phyloP scores from a whole-genome alignment of 768 basidiomycete genomes.

The Amanita jacksonii region DNA sequence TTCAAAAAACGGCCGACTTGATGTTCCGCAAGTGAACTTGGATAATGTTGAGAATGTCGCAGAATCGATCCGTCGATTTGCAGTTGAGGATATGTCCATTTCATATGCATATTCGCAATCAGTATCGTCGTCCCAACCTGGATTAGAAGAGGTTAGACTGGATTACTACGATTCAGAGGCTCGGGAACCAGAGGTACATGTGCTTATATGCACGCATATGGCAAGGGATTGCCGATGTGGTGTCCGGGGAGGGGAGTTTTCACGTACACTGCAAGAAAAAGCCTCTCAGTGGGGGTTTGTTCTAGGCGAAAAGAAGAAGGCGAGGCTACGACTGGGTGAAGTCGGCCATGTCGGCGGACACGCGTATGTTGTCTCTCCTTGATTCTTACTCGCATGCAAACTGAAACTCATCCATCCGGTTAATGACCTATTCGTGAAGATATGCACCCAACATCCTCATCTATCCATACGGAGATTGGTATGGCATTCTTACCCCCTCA shows the following conservation, averaged over 20 bases:
- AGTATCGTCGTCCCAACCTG: too few relatives aligned
- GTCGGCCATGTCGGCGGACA: constrained; percentile 81
- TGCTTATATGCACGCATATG: constrained; percentile 77
- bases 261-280: constrained; percentile 43
- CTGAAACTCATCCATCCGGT: too few relatives aligned
- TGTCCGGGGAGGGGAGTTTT: constrained; percentile 49
- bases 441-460: constrained; percentile 63
- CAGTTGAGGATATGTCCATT: constrained; percentile 7
- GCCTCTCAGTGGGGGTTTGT: constrained; percentile 26
- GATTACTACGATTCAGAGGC: too few relatives aligned
- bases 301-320: constrained; percentile 10
- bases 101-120: too few relatives aligned
- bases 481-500: constrained; percentile 13
- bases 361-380: constrained; percentile 40
- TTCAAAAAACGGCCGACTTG: constrained; percentile 35
- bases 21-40: constrained; percentile 37
- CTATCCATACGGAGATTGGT: constrained; percentile 71
- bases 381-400: neutral
- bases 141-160: too few relatives aligned
- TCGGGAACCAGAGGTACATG: constrained; percentile 21
- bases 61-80: constrained; percentile 24
- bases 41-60: constrained; percentile 43
- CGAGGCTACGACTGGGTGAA: constrained; percentile 43
- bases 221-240: constrained; percentile 76
- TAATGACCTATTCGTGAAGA: constrained; percentile 26